phyloP scores from a whole-genome alignment of 352 stramenopile species.

The Phytopythium litorale region DNA sequence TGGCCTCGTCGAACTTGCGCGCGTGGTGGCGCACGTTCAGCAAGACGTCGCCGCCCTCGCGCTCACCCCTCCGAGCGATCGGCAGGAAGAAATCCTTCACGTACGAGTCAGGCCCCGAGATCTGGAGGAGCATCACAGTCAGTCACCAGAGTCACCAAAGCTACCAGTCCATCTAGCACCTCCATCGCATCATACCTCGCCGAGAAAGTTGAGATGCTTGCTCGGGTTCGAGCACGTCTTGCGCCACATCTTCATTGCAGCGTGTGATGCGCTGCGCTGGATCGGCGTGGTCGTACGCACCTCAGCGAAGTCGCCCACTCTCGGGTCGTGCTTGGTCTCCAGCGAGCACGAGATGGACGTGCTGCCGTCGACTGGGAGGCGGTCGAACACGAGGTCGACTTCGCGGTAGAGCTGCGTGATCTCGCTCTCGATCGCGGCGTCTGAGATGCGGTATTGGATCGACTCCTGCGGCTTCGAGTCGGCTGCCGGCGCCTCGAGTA shows the following conservation, averaged over 20 bases:
- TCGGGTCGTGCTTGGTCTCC: slow-evolving; percentile 2
- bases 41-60: slow-evolving; percentile 4
- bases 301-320: not conserved
- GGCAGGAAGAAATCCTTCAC: slow-evolving; percentile 10
- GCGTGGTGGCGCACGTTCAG: slow-evolving; percentile 9
- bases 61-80: not conserved
- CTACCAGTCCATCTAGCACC: not conserved
- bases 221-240: slow-evolving; percentile 8
- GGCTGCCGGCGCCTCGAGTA: not conserved
- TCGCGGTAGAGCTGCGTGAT: slow-evolving; percentile 8
- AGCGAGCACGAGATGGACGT: slow-evolving; percentile 6
- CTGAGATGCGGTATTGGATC: slow-evolving; percentile 1
- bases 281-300: slow-evolving; percentile 6
- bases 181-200: not conserved
- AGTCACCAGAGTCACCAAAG: not conserved
- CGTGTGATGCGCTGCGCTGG: slow-evolving; percentile 4
- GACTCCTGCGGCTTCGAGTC: not conserved
- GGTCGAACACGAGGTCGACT: slow-evolving; percentile 7
- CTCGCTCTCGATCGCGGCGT: slow-evolving; percentile 8
- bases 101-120: slow-evolving; percentile 2
- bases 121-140: not conserved
- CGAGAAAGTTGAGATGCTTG: slow-evolving; percentile 9
- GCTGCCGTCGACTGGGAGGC: not conserved
- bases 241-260: slow-evolving; percentile 5
- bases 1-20: slow-evolving; percentile 9